Percentiles rank a stretch among this genome's conserved stretches.
Conservation (phyloP, 75 land plant genomes). For the Azolla pinnata region DNA sequence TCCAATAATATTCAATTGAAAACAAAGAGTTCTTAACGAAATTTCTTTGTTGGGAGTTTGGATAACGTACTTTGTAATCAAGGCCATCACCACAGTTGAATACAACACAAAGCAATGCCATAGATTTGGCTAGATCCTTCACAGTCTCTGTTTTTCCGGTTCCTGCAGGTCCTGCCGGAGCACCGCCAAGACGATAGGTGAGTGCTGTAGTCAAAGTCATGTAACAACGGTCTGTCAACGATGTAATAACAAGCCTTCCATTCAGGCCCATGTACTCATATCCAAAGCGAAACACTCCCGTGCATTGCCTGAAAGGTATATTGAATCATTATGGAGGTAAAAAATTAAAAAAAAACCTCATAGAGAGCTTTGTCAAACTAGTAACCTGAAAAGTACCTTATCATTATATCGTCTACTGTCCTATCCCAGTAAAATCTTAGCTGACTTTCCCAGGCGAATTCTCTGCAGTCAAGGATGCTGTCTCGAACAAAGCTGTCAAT, state of each 20-base stretch:
- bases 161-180: constrained; percentile 33
- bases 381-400: constrained; percentile 8
- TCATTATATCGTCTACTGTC: constrained; percentile 16
- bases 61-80: constrained; percentile 37
- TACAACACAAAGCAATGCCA: constrained; percentile 32
- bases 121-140: constrained; percentile 31
- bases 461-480: constrained; percentile 28
- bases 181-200: constrained; percentile 28
- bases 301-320: constrained; percentile 22
- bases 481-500: constrained; percentile 34
- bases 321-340: neutral
- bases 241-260: constrained; percentile 31
- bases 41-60: too few relatives aligned
- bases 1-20: neutral
- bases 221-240: constrained; percentile 29
- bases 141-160: constrained; percentile 33
- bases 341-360: neutral
- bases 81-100: constrained; percentile 39
- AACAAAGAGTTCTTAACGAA: neutral
- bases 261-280: constrained; percentile 37
- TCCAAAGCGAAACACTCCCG: constrained; percentile 24
- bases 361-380: neutral
- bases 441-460: constrained; percentile 39
- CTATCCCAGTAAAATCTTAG: constrained; percentile 32
- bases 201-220: constrained; percentile 32